Conservation (phyloP, 257 asterid species). For the Anisodus acutangulus region DNA sequence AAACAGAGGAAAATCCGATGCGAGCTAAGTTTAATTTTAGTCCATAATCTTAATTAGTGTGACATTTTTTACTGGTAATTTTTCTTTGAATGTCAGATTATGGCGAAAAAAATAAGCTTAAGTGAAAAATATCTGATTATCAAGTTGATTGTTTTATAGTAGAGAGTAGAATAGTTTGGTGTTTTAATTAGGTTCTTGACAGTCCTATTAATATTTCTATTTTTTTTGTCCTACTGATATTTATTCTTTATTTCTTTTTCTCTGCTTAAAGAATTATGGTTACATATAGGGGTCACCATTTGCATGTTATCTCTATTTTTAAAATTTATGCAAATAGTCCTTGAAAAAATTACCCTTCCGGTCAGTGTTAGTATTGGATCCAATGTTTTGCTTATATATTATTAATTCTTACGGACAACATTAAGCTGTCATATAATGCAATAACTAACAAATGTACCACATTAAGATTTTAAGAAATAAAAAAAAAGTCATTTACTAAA, state of each 20-base stretch:
- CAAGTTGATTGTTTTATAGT: background rate
- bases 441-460: no score
- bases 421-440: no score
- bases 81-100: background rate
- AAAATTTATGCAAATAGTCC: no score
- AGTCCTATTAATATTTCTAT: background rate
- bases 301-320: no score
- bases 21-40: background rate
- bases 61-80: background rate
- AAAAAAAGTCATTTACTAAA: no score
- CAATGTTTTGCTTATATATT: no score
- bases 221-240: no score
- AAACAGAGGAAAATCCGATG: constrained; percentile 27
- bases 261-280: background rate
- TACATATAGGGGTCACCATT: no score
- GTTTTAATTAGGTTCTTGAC: background rate
- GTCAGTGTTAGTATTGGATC: no score
- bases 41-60: background rate
- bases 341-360: no score
- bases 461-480: no score
- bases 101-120: background rate
- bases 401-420: no score
- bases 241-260: background rate
- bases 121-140: background rate
- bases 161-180: background rate